Evolutionary conservation across 2,329 filamentous ascomycete genomes (phyloP).

Genomic region (Ascochyta koolunga): DNA sequence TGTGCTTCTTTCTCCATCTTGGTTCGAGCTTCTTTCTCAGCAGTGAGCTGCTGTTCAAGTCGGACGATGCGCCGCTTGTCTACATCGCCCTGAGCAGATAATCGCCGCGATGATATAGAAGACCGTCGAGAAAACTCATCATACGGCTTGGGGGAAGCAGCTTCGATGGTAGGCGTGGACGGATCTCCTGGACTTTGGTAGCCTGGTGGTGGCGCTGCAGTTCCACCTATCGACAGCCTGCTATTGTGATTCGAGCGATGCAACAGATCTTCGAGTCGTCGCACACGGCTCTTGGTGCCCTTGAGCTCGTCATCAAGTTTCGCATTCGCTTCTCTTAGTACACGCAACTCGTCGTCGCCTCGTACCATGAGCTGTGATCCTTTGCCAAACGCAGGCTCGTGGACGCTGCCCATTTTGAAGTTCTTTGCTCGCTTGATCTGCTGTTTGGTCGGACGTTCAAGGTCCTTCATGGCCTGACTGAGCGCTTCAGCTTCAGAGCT

Average conservation of each 20-base stretch:
- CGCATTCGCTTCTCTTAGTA: conserved; percentile 59
- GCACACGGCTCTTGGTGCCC: conserved; percentile 89
- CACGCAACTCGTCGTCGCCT: conserved; percentile 80
- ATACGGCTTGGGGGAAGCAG: conserved; percentile 40
- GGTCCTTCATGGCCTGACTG: conserved; percentile 75
- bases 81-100: conserved; percentile 66
- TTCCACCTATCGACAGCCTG: conserved; percentile 59
- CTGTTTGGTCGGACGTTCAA: conserved; percentile 82
- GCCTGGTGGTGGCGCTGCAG: conserved; percentile 51
- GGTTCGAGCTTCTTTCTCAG: conserved; percentile 72
- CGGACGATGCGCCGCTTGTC: conserved; percentile 66
- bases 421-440: conserved; percentile 86
- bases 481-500: conserved; percentile 73
- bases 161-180: conserved; percentile 45
- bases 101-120: conserved; percentile 65
- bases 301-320: conserved; percentile 69
- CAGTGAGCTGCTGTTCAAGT: conserved; percentile 78
- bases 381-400: conserved; percentile 86
- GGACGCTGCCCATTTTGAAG: conserved; percentile 95
- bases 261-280: conserved; percentile 87
- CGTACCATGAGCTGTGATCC: conserved; percentile 79
- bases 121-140: conserved; percentile 62
- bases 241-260: conserved; percentile 75
- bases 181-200: conserved; percentile 44
- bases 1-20: conserved; percentile 73